Evolutionary conservation across 768 basidiomycete species (phyloP).

Genomic region (Lyophyllum semitale): DNA sequence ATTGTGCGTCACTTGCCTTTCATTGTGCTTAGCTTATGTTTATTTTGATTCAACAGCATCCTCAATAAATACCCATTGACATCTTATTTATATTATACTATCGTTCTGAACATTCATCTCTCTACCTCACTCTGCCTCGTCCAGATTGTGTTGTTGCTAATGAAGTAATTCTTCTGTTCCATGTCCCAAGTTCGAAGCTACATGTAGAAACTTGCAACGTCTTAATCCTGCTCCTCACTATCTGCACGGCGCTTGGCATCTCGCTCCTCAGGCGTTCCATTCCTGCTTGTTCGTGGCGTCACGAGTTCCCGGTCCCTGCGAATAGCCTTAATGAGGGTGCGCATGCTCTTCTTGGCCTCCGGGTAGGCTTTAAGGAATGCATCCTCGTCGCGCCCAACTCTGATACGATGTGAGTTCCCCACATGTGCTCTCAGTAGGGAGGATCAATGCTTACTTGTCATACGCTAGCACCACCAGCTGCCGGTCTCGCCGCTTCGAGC

Average conservation of each 20-base stretch:
- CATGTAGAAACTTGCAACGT: no score
- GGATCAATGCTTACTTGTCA: not conserved
- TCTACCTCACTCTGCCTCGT: not conserved
- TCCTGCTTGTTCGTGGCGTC: not conserved
- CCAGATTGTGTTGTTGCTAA: no score
- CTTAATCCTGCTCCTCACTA: not conserved
- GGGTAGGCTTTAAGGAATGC: conserved; percentile 4
- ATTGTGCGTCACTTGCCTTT: no score
- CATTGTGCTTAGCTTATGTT: no score
- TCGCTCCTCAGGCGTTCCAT: conserved; percentile 6
- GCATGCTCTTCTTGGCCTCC: not conserved
- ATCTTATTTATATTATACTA: no score
- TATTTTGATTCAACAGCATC: no score
- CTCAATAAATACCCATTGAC: no score
- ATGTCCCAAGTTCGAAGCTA: no score
- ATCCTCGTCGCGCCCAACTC: not conserved
- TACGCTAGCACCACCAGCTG: conserved; percentile 1
- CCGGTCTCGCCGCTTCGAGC: conserved; percentile 1
- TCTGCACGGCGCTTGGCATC: not conserved
- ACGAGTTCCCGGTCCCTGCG: not conserved
- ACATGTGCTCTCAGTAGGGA: not conserved
- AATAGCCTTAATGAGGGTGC: conserved; percentile 2
- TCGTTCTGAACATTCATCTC: no score
- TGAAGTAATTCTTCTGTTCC: no score
- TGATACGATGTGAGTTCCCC: not conserved